A percentile compares a stretch with the other conserved stretches of the same genome.
phyloP scores from a whole-genome alignment of 768 basidiomycete species.

The Phaffia australis region DNA sequence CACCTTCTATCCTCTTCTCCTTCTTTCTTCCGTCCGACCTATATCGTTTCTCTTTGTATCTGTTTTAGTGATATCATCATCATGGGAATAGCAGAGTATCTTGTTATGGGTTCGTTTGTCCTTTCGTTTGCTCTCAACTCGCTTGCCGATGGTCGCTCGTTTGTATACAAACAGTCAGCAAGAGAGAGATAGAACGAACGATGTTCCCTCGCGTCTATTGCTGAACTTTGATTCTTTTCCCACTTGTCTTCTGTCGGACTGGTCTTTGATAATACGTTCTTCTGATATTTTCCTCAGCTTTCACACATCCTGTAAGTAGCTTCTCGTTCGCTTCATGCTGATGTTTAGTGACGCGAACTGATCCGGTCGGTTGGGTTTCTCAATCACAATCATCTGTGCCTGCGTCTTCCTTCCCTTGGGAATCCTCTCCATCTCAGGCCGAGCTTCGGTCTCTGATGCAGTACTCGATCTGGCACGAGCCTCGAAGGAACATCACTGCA shows the following conservation, averaged over 20 bases:
- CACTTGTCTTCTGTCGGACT: too few relatives aligned
- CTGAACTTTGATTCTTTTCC: background rate
- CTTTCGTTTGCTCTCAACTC: background rate
- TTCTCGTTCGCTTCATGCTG: background rate
- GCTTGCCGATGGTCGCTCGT: background rate
- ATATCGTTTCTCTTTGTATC: too few relatives aligned
- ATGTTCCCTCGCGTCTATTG: too few relatives aligned
- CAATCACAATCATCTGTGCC: background rate
- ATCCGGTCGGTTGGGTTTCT: background rate
- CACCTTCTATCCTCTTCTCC: too few relatives aligned
- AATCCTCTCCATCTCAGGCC: slow-evolving; percentile 30
- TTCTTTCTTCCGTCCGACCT: too few relatives aligned
- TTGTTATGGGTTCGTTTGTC: slow-evolving; percentile 17
- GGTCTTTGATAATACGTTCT: too few relatives aligned
- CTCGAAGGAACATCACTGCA: slow-evolving; percentile 68
- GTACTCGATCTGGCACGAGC: slow-evolving; percentile 70
- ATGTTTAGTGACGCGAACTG: background rate
- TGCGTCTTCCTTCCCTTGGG: background rate
- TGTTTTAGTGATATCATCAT: background rate
- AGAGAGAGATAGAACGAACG: too few relatives aligned
- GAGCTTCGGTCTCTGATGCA: slow-evolving; percentile 77
- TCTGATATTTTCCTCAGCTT: slow-evolving; percentile 16
- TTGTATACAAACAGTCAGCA: too few relatives aligned
- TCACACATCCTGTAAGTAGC: slow-evolving; percentile 28
- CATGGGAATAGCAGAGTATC: slow-evolving; percentile 26